Evolutionary conservation across 1,284 basidiomycete species (phyloP), one percentile per base, ranked within the genome.

Genomic region (Malassezia globosa): DNA sequence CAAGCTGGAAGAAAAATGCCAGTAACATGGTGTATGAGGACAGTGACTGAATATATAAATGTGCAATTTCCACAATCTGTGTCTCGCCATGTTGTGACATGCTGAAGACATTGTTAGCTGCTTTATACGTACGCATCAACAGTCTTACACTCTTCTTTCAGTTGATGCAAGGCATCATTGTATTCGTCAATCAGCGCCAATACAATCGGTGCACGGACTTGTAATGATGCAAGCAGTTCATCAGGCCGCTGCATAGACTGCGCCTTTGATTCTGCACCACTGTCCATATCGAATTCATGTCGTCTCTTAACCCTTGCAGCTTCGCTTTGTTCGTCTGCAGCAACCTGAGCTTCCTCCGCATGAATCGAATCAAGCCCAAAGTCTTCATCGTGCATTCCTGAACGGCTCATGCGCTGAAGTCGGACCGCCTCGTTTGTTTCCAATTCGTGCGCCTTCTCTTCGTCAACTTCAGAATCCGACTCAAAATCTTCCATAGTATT

Each of bases 1-100:
- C 81, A 22, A 97, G 78, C 71, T 90, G 82, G 42, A 97, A 77
- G 75, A 94, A 96, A 75, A 90, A 96, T 0, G 89, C 84, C 37
- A 96, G 81, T 1, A 82, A 84, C 1, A 88, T 86, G 7, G 85
- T 79, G 71, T 97, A 97, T 7, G 89, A 86, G 37, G 92, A 74
- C 2, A 94, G 77, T 1, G 87, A 80, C 76, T 95, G 61, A 42
- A 66, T 59, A 26, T 47, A 42, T 25, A 56, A 21, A 19, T 52
- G 46, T 13, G 48, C 42, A 37, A 43, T 46, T 40, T 47, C 42
- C 5, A 37, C 35, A 11, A 50, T n/a, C 14, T 35, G 38, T 4
- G 23, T 42, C 21, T 46, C 49, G 10, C 47, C 51, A 5, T 40
- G 10, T 18, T 24, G 13, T n/a, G 50, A 36, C 14, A 51, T 24